Base-by-base conservation (phyloP, 1,284 basidiomycete species). In the Chondrostereum purpureum region DNA sequence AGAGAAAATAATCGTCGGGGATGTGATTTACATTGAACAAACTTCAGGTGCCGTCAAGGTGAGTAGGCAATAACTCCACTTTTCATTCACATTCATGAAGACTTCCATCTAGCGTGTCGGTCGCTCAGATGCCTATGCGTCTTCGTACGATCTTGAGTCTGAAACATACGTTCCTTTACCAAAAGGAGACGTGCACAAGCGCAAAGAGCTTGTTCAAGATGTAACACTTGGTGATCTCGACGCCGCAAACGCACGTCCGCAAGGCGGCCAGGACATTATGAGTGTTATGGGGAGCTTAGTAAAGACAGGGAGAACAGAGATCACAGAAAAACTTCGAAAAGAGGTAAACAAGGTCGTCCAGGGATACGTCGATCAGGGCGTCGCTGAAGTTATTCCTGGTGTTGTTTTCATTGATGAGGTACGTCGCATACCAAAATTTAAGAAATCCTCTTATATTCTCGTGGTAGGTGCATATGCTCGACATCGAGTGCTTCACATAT, bases 341-440 rank as follows among this genome's bases (percentile, higher is more conserved):
- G 95, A 99, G 66, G 95, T 99, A 51, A 97, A 99, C 75, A 92
- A 93, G 59, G 91, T 98, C n/a, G 96, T 99, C 24, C 90, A 97
- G 66, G 79, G 87, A 39, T 99, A 99, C 64, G 95, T 99, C 33
- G 93, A 98, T 61, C 93, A 98, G 64, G 95, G 95, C 22, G 92
- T 98, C 2, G 95, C 96, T 16, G 95, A 99, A 67, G 83, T 99
- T 22, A 89, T 99, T 1, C 95, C 95, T 6, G 95, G 95, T 12
- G 95, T 99, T 1, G 83, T 99, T 6, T 99, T 99, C 67, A 96
- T 99, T 55, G 96, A 99, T 64, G 96, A 99, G 79, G 93, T 93
- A 55, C 49, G 78, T 55, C 22, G 8, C 23, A 36, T 20, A 35
- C 40, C 38, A 39, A 1, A 22, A 21, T 12, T 21, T 39, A 44